A percentile compares a stretch with the other conserved stretches of the same genome.
phyloP scores from a whole-genome alignment of 257 asterid genomes.

The Capsicum rhomboideum region DNA sequence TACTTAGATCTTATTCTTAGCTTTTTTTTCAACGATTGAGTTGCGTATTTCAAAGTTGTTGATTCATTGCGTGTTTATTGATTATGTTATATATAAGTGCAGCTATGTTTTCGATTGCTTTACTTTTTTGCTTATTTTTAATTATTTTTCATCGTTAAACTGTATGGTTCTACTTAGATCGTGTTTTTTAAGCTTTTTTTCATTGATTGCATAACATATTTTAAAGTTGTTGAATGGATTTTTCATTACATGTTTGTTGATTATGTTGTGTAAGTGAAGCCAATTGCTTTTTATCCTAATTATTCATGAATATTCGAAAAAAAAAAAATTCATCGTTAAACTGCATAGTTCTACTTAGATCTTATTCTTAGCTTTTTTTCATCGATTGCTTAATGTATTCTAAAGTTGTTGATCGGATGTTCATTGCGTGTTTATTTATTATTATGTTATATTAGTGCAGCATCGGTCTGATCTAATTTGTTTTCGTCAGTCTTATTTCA shows the following conservation, averaged over 20 bases:
- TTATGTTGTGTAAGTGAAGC: background rate
- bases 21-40: background rate
- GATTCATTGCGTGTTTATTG: background rate
- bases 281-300: background rate
- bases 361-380: background rate
- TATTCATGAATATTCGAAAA: background rate
- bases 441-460: background rate
- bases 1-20: background rate
- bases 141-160: background rate
- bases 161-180: background rate
- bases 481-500: background rate
- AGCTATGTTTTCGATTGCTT: background rate
- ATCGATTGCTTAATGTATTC: background rate
- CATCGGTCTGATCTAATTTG: background rate
- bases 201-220: background rate
- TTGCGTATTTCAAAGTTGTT: too few species aligned
- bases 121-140: background rate
- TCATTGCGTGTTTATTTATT: background rate
- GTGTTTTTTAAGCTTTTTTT: background rate
- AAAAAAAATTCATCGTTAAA: background rate
- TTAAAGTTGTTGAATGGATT: background rate
- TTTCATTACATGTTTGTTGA: background rate
- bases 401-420: background rate
- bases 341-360: background rate
- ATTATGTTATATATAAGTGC: background rate